Percentiles rank a stretch among this genome's conserved stretches.
phyloP scores from a whole-genome alignment of 257 asterid species.

The Catharanthus roseus region DNA sequence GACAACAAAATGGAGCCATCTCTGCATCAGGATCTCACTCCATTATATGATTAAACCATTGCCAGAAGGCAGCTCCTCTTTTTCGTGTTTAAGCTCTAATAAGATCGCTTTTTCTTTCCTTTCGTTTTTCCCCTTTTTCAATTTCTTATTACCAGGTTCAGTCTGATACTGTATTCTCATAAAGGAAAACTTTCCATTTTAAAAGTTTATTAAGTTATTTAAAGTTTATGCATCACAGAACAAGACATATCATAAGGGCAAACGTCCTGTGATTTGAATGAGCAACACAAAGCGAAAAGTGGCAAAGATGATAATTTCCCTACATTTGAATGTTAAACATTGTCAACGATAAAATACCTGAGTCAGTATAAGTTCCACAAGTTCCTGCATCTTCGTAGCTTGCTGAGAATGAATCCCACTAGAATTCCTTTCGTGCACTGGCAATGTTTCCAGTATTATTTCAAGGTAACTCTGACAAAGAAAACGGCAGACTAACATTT shows the following conservation, averaged over 20 bases:
- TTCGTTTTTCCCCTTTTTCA: background rate
- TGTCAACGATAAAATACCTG: slow-evolving; percentile 44
- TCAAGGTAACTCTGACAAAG: slow-evolving; percentile 80
- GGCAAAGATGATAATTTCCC: background rate
- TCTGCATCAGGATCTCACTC: no score
- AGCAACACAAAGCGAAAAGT: background rate
- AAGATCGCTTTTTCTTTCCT: background rate
- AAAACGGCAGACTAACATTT: slow-evolving; percentile 21
- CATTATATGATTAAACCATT: background rate
- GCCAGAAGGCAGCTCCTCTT: no score
- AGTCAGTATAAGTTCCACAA: slow-evolving; percentile 72
- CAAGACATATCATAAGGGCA: background rate
- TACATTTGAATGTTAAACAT: background rate
- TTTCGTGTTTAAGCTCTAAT: background rate
- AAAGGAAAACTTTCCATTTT: background rate
- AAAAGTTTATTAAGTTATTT: background rate
- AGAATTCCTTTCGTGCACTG: slow-evolving; percentile 53
- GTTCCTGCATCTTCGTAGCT: slow-evolving; percentile 87
- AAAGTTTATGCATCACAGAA: background rate
- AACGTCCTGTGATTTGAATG: background rate
- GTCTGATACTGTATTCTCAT: background rate
- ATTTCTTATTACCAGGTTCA: background rate
- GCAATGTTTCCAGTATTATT: slow-evolving; percentile 72
- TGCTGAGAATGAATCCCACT: slow-evolving; percentile 87
- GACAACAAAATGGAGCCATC: background rate